These are phyloP conservation scores for Penicillium fimorum DNA, from an alignment of 495 filamentous ascomycete genomes.

Conservation along the genomic window DNA sequence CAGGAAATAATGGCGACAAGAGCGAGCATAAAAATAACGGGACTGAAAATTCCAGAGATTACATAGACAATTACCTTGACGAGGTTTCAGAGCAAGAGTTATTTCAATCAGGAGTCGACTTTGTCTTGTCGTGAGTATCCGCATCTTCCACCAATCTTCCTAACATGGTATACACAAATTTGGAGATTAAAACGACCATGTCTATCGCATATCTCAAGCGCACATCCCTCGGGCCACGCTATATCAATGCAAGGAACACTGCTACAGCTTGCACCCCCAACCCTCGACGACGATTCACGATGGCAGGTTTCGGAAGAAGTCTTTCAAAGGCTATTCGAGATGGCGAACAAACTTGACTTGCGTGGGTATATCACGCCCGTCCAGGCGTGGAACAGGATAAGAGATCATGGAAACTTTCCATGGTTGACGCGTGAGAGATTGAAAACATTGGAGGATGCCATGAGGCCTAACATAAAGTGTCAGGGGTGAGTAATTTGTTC, in stretches of 20 bases:
- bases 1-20: neutral
- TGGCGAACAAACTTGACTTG: constrained; percentile 13
- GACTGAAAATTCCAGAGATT: neutral
- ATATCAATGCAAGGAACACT: constrained; percentile 17
- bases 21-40: neutral
- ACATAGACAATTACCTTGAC: neutral
- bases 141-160: neutral
- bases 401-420: neutral
- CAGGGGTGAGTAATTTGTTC: constrained; percentile 13
- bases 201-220: constrained; percentile 12
- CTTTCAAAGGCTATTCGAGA: constrained; percentile 17
- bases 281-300: neutral
- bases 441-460: constrained; percentile 10
- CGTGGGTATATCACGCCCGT: constrained; percentile 22
- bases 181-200: constrained; percentile 21
- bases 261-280: constrained; percentile 7
- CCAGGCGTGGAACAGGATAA: constrained; percentile 22
- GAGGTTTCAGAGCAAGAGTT: neutral
- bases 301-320: constrained; percentile 17
- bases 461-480: constrained; percentile 20
- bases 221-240: constrained; percentile 13
- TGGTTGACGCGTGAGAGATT: constrained; percentile 5
- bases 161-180: neutral
- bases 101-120: constrained; percentile 18
- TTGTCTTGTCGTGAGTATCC: constrained; percentile 20